Conservation (phyloP, 805 yeast species). For the Tetrapisispora pingtungensis region DNA sequence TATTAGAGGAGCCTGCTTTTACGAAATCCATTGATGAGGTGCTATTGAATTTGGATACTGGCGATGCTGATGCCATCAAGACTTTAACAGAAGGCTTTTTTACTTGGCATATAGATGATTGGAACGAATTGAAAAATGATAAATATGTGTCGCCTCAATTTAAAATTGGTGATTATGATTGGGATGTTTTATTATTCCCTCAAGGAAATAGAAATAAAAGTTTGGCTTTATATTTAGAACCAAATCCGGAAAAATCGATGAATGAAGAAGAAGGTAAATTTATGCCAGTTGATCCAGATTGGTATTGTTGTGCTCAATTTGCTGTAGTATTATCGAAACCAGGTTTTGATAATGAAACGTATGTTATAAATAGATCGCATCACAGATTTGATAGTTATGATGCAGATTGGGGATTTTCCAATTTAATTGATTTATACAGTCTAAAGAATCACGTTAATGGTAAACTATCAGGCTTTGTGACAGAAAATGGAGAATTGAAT, state of each 20-base stretch:
- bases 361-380: conserved; percentile 51
- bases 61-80: conserved; percentile 11
- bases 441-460: conserved; percentile 33
- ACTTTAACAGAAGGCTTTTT: conserved; percentile 27
- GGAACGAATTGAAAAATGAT: conserved; percentile 37
- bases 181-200: conserved; percentile 71
- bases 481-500: conserved; percentile 45
- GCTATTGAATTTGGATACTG: conserved; percentile 10
- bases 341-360: conserved; percentile 44
- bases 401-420: conserved; percentile 94
- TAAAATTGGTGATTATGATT: conserved; percentile 50
- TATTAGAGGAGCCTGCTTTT: conserved; percentile 14
- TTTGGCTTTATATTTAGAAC: conserved; percentile 73
- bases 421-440: conserved; percentile 50
- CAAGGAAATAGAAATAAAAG: conserved; percentile 52
- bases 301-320: conserved; percentile 91
- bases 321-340: conserved; percentile 81
- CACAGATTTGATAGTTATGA: conserved; percentile 71
- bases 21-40: conserved; percentile 17
- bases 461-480: conserved; percentile 34
- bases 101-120: conserved; percentile 44
- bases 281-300: conserved; percentile 37
- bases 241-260: conserved; percentile 33
- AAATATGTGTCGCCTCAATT: conserved; percentile 36
- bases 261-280: conserved; percentile 17